Evolutionary conservation across 495 filamentous ascomycete species (phyloP), one percentile per base, ranked within the genome.

Genomic region (Penicillium tannophilum): DNA sequence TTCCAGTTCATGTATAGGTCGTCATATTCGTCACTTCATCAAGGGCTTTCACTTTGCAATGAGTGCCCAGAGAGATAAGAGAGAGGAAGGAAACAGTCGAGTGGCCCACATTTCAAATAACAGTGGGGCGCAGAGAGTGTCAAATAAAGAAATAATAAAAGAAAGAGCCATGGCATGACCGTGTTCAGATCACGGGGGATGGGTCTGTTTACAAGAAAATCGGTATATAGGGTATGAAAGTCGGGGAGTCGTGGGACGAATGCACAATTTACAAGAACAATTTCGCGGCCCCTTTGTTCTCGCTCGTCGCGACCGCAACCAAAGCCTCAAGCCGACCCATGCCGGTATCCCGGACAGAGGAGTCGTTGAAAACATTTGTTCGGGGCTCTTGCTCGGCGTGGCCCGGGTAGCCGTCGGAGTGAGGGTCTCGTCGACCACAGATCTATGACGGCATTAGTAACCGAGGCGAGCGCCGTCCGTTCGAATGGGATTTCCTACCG

Each of bases 291-390:
- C 79, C 81, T 45, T 88, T 84, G 44, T 90, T 86, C 67, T 96
- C 90, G 58, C 88, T 90, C 3, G 92, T 94, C 9, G 92, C 92
- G 54, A 94, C 91, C 3, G 92, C 92, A 26, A 96, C 92, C 31
- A 97, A 82, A 16, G 90, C 90, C 57, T 97, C 89, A 23, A 97
- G 75, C 14, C 90, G 79, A 52, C 83, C 81, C 86, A 93, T 89
- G 48, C 82, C 82, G 47, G 71, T 76, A 60, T 70, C 65, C 28
- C 67, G 62, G 20, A 63, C 63, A 35, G 71, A 59, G 1, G 69
- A 58, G 53, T 71, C 66, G 19, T 69, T 50, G 44, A 72, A 74
- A 16, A 73, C 54, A 17, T 67, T 68, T 47, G 72, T 52, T 39
- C 76, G 63, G 33, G 68, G 66, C 43, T 76, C 68, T 51, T 63